Evolutionary conservation across 164 flowering plant genomes (phyloP).

Genomic region (Cinnamomum micranthum): DNA sequence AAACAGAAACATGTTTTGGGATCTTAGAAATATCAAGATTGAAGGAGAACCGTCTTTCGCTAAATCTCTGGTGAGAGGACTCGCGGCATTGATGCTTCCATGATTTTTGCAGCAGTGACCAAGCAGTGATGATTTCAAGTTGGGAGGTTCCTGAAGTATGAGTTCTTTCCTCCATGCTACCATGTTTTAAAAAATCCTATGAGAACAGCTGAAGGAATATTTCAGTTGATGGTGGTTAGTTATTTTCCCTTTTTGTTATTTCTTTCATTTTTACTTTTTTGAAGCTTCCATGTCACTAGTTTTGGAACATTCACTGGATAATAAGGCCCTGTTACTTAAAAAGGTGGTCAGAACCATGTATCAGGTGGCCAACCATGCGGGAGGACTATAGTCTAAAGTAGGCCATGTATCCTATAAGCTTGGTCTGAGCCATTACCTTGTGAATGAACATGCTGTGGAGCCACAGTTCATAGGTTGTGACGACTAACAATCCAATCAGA

Average conservation of each 20-base stretch:
- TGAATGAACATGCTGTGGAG: neutral
- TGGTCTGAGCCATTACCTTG: neutral
- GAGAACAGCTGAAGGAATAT: neutral
- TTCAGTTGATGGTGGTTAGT: neutral
- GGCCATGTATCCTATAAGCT: neutral
- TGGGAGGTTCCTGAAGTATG: neutral
- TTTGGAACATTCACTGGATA: neutral
- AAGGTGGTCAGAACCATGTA: neutral
- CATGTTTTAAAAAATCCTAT: neutral
- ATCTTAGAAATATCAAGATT: neutral
- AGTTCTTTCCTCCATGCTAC: neutral
- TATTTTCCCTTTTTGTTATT: neutral
- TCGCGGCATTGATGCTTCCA: neutral
- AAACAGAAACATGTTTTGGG: neutral
- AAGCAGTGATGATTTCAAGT: neutral
- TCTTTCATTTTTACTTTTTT: neutral
- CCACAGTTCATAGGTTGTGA: neutral
- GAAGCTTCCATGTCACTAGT: neutral
- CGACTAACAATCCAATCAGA: neutral
- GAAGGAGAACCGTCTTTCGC: neutral
- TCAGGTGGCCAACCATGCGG: neutral
- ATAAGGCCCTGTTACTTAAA: neutral
- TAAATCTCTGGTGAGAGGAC: neutral
- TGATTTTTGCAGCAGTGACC: conserved; percentile 10
- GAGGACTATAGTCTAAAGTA: too few relatives aligned